These are phyloP conservation scores for Vinca minor DNA, from an alignment of 257 asterid genomes.

Conservation along the genomic window DNA sequence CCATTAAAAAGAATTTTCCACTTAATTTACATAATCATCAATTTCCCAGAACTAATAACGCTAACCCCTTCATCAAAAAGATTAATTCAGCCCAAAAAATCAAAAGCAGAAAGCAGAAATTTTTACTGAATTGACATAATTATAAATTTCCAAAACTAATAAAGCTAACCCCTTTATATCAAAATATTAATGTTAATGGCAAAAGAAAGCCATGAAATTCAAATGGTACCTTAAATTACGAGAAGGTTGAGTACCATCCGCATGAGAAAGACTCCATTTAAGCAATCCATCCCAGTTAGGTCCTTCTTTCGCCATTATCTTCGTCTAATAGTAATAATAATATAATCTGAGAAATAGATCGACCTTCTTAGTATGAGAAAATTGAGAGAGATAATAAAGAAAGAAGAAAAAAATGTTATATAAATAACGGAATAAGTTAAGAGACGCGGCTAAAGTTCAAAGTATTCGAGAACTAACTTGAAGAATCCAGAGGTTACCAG, in stretches of 20 bases:
- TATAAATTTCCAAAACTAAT: conserved; percentile 1
- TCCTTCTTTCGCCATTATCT: conserved; percentile 61
- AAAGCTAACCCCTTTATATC: background rate
- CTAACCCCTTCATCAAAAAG: background rate
- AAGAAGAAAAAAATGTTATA: too few relatives aligned
- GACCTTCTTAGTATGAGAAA: background rate
- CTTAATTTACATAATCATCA: too few relatives aligned
- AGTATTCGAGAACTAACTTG: conserved; percentile 35
- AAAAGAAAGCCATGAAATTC: background rate
- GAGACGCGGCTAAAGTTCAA: background rate
- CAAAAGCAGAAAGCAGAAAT: conserved; percentile 6
- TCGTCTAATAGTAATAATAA: background rate
- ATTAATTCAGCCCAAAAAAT: too few relatives aligned
- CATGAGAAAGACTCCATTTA: conserved; percentile 84
- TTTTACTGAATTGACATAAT: too few relatives aligned
- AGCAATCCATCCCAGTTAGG: conserved; percentile 94
- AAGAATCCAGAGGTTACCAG: conserved; percentile 22
- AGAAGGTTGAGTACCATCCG: conserved; percentile 60
- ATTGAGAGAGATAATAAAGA: background rate
- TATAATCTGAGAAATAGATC: background rate
- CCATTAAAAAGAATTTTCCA: conserved; percentile 4
- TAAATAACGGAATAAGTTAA: too few relatives aligned
- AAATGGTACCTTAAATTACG: conserved; percentile 54
- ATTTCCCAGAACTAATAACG: conserved; percentile 8
- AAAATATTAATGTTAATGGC: conserved; percentile 1